Conservation (phyloP, 345 rosid species). For the thale cress (Arabidopsis thaliana) region DNA sequence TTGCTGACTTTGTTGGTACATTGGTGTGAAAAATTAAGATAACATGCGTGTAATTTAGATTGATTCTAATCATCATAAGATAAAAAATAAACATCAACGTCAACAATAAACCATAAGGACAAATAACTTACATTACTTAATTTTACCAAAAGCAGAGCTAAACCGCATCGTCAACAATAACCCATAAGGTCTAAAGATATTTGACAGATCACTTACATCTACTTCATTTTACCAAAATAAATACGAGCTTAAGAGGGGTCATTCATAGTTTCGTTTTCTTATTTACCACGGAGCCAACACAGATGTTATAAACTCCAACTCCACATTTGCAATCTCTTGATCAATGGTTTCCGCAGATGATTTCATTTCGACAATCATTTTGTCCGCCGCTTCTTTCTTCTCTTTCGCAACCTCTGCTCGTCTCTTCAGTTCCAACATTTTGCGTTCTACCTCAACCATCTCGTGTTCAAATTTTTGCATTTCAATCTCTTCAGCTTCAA, state of each 20-base stretch:
- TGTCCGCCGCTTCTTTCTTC: conserved; percentile 38
- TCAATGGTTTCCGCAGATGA: conserved; percentile 25
- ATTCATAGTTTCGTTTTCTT: background rate
- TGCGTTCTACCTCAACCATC: conserved; percentile 45
- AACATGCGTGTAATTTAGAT: too few relatives aligned
- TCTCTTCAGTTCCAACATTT: conserved; percentile 49
- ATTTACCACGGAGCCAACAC: conserved; percentile 58
- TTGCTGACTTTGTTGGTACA: background rate
- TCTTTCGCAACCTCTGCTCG: conserved; percentile 38
- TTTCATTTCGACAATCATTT: conserved; percentile 41
- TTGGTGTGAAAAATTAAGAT: background rate
- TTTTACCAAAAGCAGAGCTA: background rate
- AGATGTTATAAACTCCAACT: conserved; percentile 42
- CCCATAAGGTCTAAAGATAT: background rate
- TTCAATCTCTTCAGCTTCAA: conserved; percentile 35
- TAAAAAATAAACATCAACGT: background rate
- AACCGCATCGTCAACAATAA: background rate
- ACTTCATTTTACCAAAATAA: conserved; percentile 17
- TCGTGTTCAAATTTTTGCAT: conserved; percentile 42
- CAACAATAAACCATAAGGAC: background rate
- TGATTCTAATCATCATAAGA: background rate
- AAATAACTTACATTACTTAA: background rate
- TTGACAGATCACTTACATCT: background rate
- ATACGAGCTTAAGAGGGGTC: background rate
- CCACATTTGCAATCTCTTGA: conserved; percentile 25